Percentiles rank a stretch among this genome's conserved stretches.
phyloP scores from a whole-genome alignment of 768 basidiomycete species.

The Lactarius deliciosus region DNA sequence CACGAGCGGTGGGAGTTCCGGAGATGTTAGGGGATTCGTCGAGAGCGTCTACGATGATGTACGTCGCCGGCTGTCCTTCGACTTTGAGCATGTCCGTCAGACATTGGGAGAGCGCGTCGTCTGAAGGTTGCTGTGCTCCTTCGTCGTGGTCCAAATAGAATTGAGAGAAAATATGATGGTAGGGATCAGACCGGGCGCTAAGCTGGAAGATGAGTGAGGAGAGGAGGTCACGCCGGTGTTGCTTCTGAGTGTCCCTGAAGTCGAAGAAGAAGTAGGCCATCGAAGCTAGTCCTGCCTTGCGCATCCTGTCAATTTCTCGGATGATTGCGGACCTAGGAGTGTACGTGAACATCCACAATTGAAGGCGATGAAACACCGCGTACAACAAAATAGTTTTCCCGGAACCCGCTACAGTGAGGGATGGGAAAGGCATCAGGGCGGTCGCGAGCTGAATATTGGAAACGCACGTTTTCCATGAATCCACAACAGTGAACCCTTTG shows the following conservation, averaged over 20 bases:
- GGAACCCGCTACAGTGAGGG: neutral
- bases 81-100: constrained; percentile 1
- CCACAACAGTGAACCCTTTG: constrained; percentile 1
- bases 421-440: neutral
- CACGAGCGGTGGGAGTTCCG: neutral
- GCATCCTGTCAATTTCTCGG: neutral
- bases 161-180: neutral
- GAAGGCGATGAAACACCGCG: neutral
- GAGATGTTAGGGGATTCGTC: constrained; percentile 4
- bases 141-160: constrained; percentile 5
- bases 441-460: neutral
- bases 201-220: constrained; percentile 6
- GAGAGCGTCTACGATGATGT: constrained; percentile 9
- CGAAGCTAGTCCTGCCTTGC: neutral
- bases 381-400: constrained; percentile 14
- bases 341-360: neutral
- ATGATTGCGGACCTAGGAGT: neutral
- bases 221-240: neutral
- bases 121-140: constrained; percentile 2
- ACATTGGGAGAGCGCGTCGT: neutral
- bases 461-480: constrained; percentile 14
- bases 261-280: constrained; percentile 17
- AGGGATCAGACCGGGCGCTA: neutral
- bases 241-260: constrained; percentile 10
- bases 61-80: neutral